Evolutionary conservation across 129 eudicot species (phyloP).

Genomic region (Tagetes patula): DNA sequence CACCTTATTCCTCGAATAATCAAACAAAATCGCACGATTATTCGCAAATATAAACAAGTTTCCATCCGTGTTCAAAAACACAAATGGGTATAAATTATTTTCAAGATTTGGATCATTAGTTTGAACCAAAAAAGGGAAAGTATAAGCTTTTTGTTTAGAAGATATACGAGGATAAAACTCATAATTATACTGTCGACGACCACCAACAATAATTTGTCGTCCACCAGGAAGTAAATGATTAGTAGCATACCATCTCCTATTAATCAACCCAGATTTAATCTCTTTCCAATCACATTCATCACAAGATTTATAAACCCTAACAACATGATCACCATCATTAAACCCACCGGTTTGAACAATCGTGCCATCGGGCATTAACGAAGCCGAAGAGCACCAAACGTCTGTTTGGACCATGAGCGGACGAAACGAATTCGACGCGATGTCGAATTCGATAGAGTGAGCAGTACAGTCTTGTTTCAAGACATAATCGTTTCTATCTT

Average conservation of each 20-base stretch:
- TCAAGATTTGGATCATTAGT: constrained; percentile 58
- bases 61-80: constrained; percentile 64
- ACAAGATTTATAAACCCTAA: constrained; percentile 47
- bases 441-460: constrained; percentile 71
- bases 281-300: constrained; percentile 72
- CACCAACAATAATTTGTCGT: constrained; percentile 64
- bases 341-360: constrained; percentile 74
- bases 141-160: constrained; percentile 14
- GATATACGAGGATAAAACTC: constrained; percentile 66
- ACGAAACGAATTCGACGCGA: constrained; percentile 46
- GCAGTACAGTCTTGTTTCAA: constrained; percentile 66
- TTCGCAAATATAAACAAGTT: constrained; percentile 71
- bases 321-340: constrained; percentile 71
- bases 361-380: constrained; percentile 53
- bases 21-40: constrained; percentile 60
- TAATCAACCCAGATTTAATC: constrained; percentile 21
- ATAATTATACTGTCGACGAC: constrained; percentile 59
- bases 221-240: constrained; percentile 75
- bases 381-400: constrained; percentile 90
- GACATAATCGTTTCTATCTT: constrained; percentile 37
- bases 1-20: constrained; percentile 45
- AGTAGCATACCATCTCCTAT: constrained; percentile 74
- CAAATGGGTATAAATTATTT: constrained; percentile 82
- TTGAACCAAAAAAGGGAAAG: constrained; percentile 50
- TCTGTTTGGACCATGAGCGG: constrained; percentile 67